Evolutionary conservation across 345 rosid species (phyloP), one percentile per base, ranked within the genome.

Genomic region (Lepidium didymum): DNA sequence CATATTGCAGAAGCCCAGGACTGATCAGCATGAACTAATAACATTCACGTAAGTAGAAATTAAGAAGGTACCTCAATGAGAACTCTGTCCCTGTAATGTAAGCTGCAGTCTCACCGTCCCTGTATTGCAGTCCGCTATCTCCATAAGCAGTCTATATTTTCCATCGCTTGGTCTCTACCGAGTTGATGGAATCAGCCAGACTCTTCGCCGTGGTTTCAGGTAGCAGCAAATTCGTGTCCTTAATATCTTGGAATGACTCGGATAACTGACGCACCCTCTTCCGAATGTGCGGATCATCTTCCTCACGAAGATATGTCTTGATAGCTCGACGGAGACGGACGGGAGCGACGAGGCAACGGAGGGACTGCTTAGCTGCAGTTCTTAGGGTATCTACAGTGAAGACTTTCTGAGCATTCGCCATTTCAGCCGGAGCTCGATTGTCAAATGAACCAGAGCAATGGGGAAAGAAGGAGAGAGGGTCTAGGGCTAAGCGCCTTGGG

Each of bases 301-400:
- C 87, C 77, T 94, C 97, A 62, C 87, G 88, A 68, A 94, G 81
- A 75, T 83, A 87, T 72, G 70, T 85, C 72, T 89, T 86, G 44
- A 94, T 94, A 36, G 99, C 99, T 37, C 91, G 85, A 55, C 95
- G 92, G 72, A 94, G 99, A 60, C 85, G 81, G 49, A 83, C 95
- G 47, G 96, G 96, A 40, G 89, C 80, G 33, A 80, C 53, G 58
- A 82, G 91, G 76, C 95, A 89, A 1, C 95, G 78, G 34, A 76
- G 63, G 3, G 96, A 94, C 57, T 86, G 97, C 62, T 75, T 91
- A 21, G 96, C 85, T 12, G 89, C 90, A n/a, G 84, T 68, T 4
- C 84, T 84, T 43, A 88, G 84, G 70, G 72, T 69, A 52, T 91
- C 91, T 0, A 85, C 68, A 1, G 85, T 82, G 62, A 87, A 72